These are phyloP conservation scores for Raphanus raphanistrum DNA, from an alignment of 345 rosid genomes.

Conservation along the genomic window DNA sequence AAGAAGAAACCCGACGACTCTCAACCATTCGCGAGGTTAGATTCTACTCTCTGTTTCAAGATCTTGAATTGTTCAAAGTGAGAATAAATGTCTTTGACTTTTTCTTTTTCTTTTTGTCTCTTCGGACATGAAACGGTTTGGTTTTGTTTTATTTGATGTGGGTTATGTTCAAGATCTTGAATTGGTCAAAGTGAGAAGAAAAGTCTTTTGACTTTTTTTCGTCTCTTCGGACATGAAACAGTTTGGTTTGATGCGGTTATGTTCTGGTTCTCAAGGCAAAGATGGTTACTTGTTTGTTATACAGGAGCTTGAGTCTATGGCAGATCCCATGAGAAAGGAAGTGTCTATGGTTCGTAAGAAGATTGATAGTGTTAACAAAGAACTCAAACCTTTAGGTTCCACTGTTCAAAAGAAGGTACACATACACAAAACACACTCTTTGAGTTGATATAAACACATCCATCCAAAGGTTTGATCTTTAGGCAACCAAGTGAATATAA, in stretches of 20 bases:
- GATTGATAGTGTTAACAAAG: conserved; percentile 92
- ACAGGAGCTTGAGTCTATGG: conserved; percentile 87
- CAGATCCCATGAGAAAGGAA: conserved; percentile 98
- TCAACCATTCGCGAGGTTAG: conserved; percentile 79
- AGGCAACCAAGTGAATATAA: neutral
- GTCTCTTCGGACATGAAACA: neutral
- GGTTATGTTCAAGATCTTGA: conserved; percentile 22
- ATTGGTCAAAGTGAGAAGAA: neutral
- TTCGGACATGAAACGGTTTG: neutral
- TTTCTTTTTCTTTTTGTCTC: neutral
- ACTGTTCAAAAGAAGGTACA: conserved; percentile 88
- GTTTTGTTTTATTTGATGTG: neutral
- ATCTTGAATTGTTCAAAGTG: conserved; percentile 15
- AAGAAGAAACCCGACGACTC: conserved; percentile 74
- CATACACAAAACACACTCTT: neutral
- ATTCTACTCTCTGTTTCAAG: neutral
- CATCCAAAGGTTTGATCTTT: conserved; percentile 14
- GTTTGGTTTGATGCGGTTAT: neutral
- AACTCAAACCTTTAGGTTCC: conserved; percentile 81
- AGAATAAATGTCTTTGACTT: neutral
- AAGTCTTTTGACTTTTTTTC: neutral
- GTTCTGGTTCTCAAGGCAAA: conserved; percentile 14
- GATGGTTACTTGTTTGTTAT: neutral
- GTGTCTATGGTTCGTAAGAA: conserved; percentile 75
- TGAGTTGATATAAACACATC: conserved; percentile 17